Base-by-base conservation (phyloP, 176 grass and related monocot genomes). In the Oryza glaberrima region DNA sequence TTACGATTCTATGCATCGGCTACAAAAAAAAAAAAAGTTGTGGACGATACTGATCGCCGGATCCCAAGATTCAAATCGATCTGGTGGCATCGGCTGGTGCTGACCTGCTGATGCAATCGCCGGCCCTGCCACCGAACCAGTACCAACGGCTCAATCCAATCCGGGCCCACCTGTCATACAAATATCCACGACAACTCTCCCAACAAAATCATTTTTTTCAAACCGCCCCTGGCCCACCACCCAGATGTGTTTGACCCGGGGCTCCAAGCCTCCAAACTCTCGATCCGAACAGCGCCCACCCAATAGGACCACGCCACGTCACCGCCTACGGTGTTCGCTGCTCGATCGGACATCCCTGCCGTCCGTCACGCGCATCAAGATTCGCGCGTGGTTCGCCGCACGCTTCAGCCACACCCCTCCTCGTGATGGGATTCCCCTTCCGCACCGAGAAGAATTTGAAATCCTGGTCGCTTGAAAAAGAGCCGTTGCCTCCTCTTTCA, bases 401-500 rank as follows among this genome's bases (percentile, higher is more conserved):
- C 26, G 35, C 38, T 7, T 6, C 38, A 6, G 1, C 41, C 1
- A 4, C 7, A 7, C 3, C 19, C 13, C 4, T 5, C 76, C 48
- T 72, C 76, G 40, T 72, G 76, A 72, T 77, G 1, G 46, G 25
- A 41, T 41, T 10, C 69, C 41, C 47, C 23, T 30, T 14, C 63
- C 35, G 36, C 47, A 19, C 69, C 72, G 72, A 4, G 4, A 5
- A n/a, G 38, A 88, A 64, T 83, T 83, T 83, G 80, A 83, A 88
- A 77, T 77, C 36, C 72, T 1, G 30, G 30, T 49, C 38, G 72
- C 52, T 88, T 41, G 26, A 43, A 87, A 87, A 88, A 83, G 73
- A 88, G 86, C 86, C 86, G 80, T 88, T 88, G 79, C 47, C 30
- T 23, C 35, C 30, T 23, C 25, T 67, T 52, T 73, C 68, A 79